Conservation (phyloP, 2,329 filamentous ascomycete species). For the Nemania bipapillata region DNA sequence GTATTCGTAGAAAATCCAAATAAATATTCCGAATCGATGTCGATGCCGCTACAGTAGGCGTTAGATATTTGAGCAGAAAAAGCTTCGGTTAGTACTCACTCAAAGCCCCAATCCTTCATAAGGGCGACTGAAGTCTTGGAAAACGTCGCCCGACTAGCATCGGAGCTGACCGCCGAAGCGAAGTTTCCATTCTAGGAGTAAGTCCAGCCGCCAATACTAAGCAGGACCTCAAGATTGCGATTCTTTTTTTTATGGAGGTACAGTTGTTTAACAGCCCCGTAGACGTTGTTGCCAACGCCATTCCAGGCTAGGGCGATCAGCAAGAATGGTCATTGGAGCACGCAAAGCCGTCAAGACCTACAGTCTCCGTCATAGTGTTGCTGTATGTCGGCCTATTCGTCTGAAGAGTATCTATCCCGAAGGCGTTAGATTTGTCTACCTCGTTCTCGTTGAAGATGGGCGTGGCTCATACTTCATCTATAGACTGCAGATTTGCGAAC, state of each 20-base stretch:
- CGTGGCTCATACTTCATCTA: no score
- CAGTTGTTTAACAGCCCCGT: slow-evolving; percentile 89
- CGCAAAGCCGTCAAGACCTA: slow-evolving; percentile 72
- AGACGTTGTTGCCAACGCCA: slow-evolving; percentile 80
- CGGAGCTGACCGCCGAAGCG: slow-evolving; percentile 75
- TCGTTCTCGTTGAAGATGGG: no score
- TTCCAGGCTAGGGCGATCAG: slow-evolving; percentile 76
- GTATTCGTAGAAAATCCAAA: no score
- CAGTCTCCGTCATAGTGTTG: no score
- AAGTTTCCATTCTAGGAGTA: slow-evolving; percentile 91
- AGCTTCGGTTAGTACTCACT: no score
- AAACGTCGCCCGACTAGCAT: slow-evolving; percentile 75
- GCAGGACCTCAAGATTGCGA: slow-evolving; percentile 83
- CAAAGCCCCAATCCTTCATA: slow-evolving; percentile 82
- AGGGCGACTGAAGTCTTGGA: slow-evolving; percentile 78
- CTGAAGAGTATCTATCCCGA: no score
- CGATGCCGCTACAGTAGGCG: no score
- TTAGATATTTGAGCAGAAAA: no score
- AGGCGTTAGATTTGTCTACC: no score
- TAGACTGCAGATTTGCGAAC: no score
- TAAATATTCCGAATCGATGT: slow-evolving; percentile 79
- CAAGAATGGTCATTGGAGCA: slow-evolving; percentile 79
- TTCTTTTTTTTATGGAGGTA: slow-evolving; percentile 84
- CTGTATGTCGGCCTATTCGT: no score
- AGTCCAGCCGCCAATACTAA: slow-evolving; percentile 93